A percentile compares a stretch with the other conserved stretches of the same genome.
Evolutionary conservation across 1,139 yeast genomes (phyloP).

Genomic region (Yamadazyma blattariae): DNA sequence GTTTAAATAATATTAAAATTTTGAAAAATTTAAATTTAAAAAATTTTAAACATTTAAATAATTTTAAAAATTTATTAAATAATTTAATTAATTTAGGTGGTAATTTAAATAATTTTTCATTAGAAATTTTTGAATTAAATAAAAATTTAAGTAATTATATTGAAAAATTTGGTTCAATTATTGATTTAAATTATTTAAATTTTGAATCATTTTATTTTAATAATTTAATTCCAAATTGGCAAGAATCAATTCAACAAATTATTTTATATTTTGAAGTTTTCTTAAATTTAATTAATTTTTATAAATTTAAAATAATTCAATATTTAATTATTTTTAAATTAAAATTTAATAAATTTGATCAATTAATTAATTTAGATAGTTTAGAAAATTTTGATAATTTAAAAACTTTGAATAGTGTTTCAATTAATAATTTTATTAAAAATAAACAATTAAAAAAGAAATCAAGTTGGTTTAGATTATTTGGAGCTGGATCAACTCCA

Average conservation of each 20-base stretch:
- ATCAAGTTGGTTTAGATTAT: constrained; percentile 46
- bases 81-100: constrained; percentile 45
- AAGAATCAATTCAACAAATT: constrained; percentile 44
- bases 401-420: constrained; percentile 40
- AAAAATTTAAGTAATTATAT: constrained; percentile 30
- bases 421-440: constrained; percentile 36
- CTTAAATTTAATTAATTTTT: constrained; percentile 39
- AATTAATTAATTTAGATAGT: constrained; percentile 26
- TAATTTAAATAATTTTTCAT: constrained; percentile 45
- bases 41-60: constrained; percentile 22
- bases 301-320: constrained; percentile 45
- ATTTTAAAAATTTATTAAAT: constrained; percentile 29
- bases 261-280: constrained; percentile 39
- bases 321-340: constrained; percentile 40
- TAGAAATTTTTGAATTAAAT: constrained; percentile 34
- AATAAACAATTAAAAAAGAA: constrained; percentile 20
- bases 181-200: constrained; percentile 40
- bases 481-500: constrained; percentile 44
- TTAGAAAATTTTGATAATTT: constrained; percentile 22
- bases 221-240: constrained; percentile 43
- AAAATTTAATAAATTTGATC: constrained; percentile 40
- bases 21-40: constrained; percentile 33
- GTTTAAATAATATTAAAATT: constrained; percentile 32
- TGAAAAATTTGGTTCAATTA: constrained; percentile 47
- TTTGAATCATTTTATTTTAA: constrained; percentile 37